Percentiles rank a stretch among this genome's conserved stretches.
phyloP scores from a whole-genome alignment of 1,139 yeast genomes.

The Saccharomyces hybrid region DNA sequence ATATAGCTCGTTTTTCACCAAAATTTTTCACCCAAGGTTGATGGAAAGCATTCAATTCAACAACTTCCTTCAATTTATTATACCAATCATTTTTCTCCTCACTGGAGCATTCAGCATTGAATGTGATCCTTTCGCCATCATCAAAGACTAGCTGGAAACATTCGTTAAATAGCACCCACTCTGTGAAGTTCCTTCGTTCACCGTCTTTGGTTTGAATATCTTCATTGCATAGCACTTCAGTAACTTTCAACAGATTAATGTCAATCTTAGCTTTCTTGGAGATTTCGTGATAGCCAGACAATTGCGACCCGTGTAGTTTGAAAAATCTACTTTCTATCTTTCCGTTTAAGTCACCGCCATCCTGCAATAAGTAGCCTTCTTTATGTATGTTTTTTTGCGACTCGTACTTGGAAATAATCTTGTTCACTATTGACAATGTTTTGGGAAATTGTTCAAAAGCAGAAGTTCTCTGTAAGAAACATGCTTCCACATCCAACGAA shows the following conservation, averaged over 20 bases:
- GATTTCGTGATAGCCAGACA: conserved; percentile 58
- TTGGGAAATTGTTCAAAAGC: conserved; percentile 55
- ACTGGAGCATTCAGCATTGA: conserved; percentile 53
- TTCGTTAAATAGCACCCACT: conserved; percentile 52
- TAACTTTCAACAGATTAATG: conserved; percentile 55
- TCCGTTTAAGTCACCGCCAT: conserved; percentile 59
- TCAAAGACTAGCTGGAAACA: conserved; percentile 59
- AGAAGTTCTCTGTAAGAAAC: conserved; percentile 58
- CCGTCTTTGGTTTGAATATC: conserved; percentile 23
- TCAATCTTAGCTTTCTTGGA: conserved; percentile 59
- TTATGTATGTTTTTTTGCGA: conserved; percentile 34
- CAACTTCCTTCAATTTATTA: conserved; percentile 43
- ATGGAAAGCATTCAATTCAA: conserved; percentile 43
- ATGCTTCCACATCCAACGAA: conserved; percentile 60
- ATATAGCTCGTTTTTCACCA: conserved; percentile 5
- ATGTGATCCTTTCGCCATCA: conserved; percentile 62
- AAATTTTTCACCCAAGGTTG: conserved; percentile 63
- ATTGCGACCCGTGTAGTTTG: conserved; percentile 50
- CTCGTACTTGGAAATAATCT: conserved; percentile 42
- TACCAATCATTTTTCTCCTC: conserved; percentile 55
- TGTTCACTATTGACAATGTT: conserved; percentile 52
- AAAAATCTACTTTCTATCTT: conserved; percentile 56
- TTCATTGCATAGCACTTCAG: conserved; percentile 48
- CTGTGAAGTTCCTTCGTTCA: conserved; percentile 48
- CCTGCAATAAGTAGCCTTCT: conserved; percentile 66